A percentile compares a stretch with the other conserved stretches of the same genome.
These are phyloP conservation scores for Piloderma croceum DNA, from an alignment of 768 basidiomycete species.

Conservation along the genomic window DNA sequence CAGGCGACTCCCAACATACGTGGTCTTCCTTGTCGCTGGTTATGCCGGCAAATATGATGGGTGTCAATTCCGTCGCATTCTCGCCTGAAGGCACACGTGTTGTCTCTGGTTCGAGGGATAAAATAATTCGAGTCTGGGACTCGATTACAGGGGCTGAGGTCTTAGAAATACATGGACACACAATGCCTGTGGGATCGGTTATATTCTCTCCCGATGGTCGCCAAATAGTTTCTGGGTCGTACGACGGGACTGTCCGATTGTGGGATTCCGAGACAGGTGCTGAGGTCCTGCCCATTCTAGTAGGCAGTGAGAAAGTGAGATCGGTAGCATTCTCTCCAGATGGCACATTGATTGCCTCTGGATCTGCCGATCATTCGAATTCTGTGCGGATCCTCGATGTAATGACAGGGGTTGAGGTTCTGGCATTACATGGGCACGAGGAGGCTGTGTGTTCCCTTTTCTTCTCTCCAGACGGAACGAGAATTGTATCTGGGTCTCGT, in stretches of 20 bases:
- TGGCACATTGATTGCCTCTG: slow-evolving; percentile 12
- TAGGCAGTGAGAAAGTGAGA: background rate
- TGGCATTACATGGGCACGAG: slow-evolving; percentile 12
- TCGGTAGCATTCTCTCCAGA: slow-evolving; percentile 3
- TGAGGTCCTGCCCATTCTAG: slow-evolving; percentile 3
- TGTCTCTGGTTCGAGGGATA: slow-evolving; percentile 6
- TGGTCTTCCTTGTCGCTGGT: background rate
- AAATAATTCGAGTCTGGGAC: slow-evolving; percentile 2
- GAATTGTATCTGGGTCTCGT: slow-evolving; percentile 12
- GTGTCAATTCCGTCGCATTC: slow-evolving; percentile 6
- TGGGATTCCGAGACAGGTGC: too few relatives aligned
- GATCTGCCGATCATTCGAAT: slow-evolving; percentile 27
- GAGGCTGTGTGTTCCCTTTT: slow-evolving; percentile 13
- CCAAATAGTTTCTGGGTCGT: too few relatives aligned
- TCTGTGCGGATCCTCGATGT: slow-evolving; percentile 29
- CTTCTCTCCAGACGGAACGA: slow-evolving; percentile 17
- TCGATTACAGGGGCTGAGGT: too few relatives aligned
- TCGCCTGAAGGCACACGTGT: slow-evolving; percentile 4
- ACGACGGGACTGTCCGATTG: too few relatives aligned
- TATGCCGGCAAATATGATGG: slow-evolving; percentile 10
- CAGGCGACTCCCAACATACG: too few relatives aligned
- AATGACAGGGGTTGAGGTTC: slow-evolving; percentile 2
- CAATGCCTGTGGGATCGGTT: too few relatives aligned
- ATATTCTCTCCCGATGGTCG: too few relatives aligned
- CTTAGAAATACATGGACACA: too few relatives aligned